Evolutionary conservation across 1,284 basidiomycete species (phyloP).

Genomic region (Trametes pubescens): DNA sequence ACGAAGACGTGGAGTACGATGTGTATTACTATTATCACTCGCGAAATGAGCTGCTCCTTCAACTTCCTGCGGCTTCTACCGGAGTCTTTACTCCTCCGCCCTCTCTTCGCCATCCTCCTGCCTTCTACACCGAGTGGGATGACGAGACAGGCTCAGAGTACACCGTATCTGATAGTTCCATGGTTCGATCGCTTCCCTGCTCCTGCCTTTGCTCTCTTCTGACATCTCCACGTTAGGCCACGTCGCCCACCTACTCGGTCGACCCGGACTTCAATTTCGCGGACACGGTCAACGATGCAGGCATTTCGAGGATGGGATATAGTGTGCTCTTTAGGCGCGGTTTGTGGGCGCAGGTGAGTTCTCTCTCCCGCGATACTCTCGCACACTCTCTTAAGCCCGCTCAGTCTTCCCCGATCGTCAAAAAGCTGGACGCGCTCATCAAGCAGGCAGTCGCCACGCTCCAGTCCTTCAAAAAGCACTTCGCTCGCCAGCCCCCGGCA

Average conservation of each 20-base stretch:
- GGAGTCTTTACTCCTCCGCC: neutral
- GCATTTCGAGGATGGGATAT: constrained; percentile 24
- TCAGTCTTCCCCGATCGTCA: constrained; percentile 21
- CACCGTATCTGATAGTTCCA: constrained; percentile 9
- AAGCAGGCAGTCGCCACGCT: constrained; percentile 8
- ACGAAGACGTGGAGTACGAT: constrained; percentile 27
- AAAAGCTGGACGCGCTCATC: constrained; percentile 18
- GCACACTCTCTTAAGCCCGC: neutral
- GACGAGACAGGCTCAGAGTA: constrained; percentile 14
- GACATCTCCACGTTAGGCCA: neutral
- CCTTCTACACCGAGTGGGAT: neutral
- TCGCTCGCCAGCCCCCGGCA: constrained; percentile 7
- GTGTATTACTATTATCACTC: constrained; percentile 25
- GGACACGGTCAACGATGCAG: constrained; percentile 7
- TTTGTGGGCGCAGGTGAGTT: constrained; percentile 25
- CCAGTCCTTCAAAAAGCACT: constrained; percentile 7
- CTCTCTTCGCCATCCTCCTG: neutral
- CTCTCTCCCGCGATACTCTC: neutral
- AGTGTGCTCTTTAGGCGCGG: constrained; percentile 29
- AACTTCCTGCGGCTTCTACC: constrained; percentile 1
- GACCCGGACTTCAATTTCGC: constrained; percentile 22
- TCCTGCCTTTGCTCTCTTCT: neutral
- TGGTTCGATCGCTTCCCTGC: constrained; percentile 8
- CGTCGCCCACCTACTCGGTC: constrained; percentile 16
- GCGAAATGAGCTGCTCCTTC: constrained; percentile 11